Percentiles rank a stretch among this genome's conserved stretches.
Evolutionary conservation across 1,284 basidiomycete genomes (phyloP).

Genomic region (Ustilago tritici): DNA sequence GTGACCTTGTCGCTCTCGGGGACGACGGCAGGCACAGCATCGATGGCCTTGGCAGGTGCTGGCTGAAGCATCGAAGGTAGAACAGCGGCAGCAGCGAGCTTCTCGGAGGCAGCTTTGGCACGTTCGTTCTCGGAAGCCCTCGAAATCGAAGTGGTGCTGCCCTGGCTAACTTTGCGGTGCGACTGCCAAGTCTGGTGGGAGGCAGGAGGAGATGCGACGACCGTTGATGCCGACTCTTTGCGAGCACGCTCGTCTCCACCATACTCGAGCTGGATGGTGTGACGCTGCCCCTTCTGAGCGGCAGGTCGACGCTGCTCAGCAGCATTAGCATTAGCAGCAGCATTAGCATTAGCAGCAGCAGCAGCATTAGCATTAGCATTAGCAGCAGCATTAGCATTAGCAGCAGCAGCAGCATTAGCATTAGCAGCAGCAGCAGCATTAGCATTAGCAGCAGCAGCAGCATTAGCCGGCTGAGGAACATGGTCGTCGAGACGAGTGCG

Average conservation of each 20-base stretch:
- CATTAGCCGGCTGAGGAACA: background rate
- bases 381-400: constrained; percentile 8
- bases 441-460: constrained; percentile 7
- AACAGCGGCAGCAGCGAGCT: constrained; percentile 40
- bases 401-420: constrained; percentile 6
- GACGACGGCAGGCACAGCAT: constrained; percentile 26
- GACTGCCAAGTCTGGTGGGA: constrained; percentile 35
- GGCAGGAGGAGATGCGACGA: constrained; percentile 17
- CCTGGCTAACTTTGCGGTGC: constrained; percentile 35
- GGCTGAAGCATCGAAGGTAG: constrained; percentile 42
- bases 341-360: too few relatives aligned
- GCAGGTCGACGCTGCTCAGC: constrained; percentile 37
- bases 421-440: constrained; percentile 6
- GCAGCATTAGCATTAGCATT: constrained; percentile 1
- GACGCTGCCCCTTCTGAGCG: constrained; percentile 61
- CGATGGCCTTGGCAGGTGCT: constrained; percentile 11
- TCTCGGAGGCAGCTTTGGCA: constrained; percentile 36
- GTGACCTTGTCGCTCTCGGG: constrained; percentile 38
- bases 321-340: constrained; percentile 9
- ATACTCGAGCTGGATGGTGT: constrained; percentile 67
- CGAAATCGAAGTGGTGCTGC: constrained; percentile 32
- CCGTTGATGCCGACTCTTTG: constrained; percentile 29
- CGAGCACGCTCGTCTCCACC: constrained; percentile 41
- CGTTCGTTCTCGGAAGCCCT: constrained; percentile 24
- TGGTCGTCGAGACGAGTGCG: constrained; percentile 48